Evolutionary conservation across 768 basidiomycete species (phyloP).

Genomic region (Lactarius psammicola): DNA sequence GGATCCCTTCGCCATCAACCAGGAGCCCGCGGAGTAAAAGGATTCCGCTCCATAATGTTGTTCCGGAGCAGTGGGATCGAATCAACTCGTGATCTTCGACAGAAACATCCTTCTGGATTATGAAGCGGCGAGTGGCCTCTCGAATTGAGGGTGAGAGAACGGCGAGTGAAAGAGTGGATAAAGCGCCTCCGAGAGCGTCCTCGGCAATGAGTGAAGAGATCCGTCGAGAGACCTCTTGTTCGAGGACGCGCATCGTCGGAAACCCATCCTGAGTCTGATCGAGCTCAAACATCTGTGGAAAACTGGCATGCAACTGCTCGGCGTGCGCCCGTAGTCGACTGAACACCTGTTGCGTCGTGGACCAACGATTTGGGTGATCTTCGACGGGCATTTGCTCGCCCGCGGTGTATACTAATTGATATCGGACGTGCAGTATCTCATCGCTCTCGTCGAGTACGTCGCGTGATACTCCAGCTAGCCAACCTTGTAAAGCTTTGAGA

Average conservation of each 20-base stretch:
- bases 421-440: slow-evolving; percentile 45
- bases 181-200: no score
- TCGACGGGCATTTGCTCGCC: slow-evolving; percentile 40
- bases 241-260: slow-evolving; percentile 9
- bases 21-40: no score
- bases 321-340: slow-evolving; percentile 32
- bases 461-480: slow-evolving; percentile 9
- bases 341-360: slow-evolving; percentile 40
- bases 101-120: neutral
- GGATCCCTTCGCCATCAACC: no score
- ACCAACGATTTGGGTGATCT: slow-evolving; percentile 45
- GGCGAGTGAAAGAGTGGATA: no score
- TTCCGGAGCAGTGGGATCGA: no score
- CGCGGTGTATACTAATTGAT: slow-evolving; percentile 48
- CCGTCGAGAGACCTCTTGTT: no score
- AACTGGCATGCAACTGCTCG: neutral
- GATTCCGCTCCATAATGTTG: no score
- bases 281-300: neutral
- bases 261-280: neutral
- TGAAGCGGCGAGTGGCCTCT: slow-evolving; percentile 14
- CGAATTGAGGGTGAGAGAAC: no score
- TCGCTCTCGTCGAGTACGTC: slow-evolving; percentile 26
- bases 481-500: neutral
- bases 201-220: no score
- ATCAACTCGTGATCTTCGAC: neutral